phyloP scores from a whole-genome alignment of 192 early-diverging fungal genomes.

The Rhizoclosmatium globosum region DNA sequence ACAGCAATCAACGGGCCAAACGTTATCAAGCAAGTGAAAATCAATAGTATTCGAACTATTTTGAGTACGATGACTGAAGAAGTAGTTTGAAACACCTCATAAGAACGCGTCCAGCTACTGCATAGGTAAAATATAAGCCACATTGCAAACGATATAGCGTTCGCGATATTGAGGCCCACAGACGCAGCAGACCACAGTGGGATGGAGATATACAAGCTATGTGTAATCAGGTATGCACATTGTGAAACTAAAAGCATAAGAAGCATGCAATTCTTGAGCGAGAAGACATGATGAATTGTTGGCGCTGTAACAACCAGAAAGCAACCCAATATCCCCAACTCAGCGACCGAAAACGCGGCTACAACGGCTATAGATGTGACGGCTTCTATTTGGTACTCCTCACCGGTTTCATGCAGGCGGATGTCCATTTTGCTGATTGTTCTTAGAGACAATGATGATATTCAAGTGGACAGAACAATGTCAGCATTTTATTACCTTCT shows the following conservation, averaged over 20 bases:
- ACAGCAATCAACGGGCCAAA: not conserved
- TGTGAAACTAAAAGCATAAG: not conserved
- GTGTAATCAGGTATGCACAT: not conserved
- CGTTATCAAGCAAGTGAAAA: not conserved
- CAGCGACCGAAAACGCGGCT: not conserved
- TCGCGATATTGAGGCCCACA: not conserved
- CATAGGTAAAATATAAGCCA: not conserved
- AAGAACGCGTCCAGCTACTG: not conserved
- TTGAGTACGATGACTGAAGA: not conserved
- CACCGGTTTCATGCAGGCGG: not conserved
- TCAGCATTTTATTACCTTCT: not conserved
- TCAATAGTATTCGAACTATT: not conserved
- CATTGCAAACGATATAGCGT: not conserved
- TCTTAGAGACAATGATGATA: too few relatives aligned
- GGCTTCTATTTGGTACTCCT: not conserved
- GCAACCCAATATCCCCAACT: not conserved
- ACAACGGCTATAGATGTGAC: not conserved
- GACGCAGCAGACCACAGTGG: not conserved
- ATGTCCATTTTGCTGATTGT: not conserved
- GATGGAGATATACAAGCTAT: not conserved
- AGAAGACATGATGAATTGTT: not conserved
- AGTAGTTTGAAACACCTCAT: not conserved
- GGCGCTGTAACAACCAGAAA: not conserved
- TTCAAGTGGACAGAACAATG: not conserved
- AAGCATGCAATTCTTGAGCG: not conserved